Conservation (phyloP, 441 rosid species). For the Gossypium aridum region DNA sequence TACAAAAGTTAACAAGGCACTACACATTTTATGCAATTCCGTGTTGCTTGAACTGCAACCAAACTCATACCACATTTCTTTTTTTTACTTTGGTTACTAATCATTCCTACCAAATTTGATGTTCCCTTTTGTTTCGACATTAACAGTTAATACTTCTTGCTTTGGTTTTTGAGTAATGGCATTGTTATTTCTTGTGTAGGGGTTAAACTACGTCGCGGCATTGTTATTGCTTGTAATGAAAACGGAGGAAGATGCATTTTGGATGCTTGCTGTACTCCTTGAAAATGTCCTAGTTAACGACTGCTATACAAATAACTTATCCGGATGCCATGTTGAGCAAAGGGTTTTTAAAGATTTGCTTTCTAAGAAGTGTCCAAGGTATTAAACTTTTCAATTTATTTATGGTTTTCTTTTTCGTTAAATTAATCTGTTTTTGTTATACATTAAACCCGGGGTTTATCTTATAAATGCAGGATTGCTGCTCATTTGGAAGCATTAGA, state of each 20-base stretch:
- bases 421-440: not conserved
- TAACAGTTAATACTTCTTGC: not conserved
- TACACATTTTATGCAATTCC: not conserved
- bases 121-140: not conserved
- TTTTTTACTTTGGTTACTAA: not conserved
- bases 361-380: slow-evolving; percentile 80
- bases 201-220: slow-evolving; percentile 91
- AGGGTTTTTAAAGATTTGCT: slow-evolving; percentile 92
- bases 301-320: slow-evolving; percentile 84
- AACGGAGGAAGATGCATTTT: slow-evolving; percentile 98
- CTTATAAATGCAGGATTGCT: slow-evolving; percentile 59
- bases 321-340: slow-evolving; percentile 98
- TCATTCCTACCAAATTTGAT: not conserved
- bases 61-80: not conserved
- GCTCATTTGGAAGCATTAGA: slow-evolving; percentile 80
- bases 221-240: slow-evolving; percentile 92
- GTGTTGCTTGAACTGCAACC: not conserved
- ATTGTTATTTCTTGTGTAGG: slow-evolving; percentile 34
- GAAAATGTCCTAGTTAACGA: slow-evolving; percentile 89
- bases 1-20: not conserved
- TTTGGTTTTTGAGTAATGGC: not conserved
- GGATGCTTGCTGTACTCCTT: slow-evolving; percentile 93
- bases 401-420: not conserved
- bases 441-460: not conserved
- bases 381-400: not conserved